phyloP scores from a whole-genome alignment of 805 yeast species.

The Suhomyces xylopsoci region DNA sequence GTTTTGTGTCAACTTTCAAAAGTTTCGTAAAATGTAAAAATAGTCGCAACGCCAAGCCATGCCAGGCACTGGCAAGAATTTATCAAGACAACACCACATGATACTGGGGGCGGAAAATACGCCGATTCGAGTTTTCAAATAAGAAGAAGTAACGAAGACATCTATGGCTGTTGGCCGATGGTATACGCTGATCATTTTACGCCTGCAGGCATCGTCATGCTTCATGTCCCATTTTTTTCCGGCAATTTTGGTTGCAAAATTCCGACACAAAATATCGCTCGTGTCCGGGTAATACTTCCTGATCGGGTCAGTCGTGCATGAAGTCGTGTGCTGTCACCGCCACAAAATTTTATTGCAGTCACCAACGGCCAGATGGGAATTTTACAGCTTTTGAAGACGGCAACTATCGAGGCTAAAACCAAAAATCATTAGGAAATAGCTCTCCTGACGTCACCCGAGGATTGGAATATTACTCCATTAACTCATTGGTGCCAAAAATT shows the following conservation, averaged over 20 bases:
- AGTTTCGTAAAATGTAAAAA: neutral
- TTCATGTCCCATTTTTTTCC: neutral
- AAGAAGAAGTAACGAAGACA: neutral
- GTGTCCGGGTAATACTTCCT: conserved; percentile 3
- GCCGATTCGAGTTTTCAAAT: no score
- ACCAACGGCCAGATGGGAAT: conserved; percentile 6
- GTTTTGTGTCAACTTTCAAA: neutral
- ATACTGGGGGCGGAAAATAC: neutral
- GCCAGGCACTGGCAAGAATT: neutral
- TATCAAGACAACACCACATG: neutral
- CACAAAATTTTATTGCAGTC: conserved; percentile 8
- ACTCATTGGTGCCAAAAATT: neutral
- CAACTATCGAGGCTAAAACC: neutral
- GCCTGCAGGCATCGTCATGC: neutral
- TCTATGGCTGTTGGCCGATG: neutral
- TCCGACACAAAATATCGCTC: neutral
- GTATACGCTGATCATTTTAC: neutral
- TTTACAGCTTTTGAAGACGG: conserved; percentile 3
- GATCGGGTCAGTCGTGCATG: conserved; percentile 3
- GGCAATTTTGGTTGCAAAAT: conserved; percentile 4
- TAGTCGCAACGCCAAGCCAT: neutral
- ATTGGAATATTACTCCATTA: neutral
- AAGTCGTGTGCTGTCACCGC: conserved; percentile 3
- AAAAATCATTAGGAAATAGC: neutral
- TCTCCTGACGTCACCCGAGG: neutral